These are phyloP conservation scores for Filosporella fistucella DNA, from an alignment of 495 filamentous ascomycete species.

Conservation along the genomic window DNA sequence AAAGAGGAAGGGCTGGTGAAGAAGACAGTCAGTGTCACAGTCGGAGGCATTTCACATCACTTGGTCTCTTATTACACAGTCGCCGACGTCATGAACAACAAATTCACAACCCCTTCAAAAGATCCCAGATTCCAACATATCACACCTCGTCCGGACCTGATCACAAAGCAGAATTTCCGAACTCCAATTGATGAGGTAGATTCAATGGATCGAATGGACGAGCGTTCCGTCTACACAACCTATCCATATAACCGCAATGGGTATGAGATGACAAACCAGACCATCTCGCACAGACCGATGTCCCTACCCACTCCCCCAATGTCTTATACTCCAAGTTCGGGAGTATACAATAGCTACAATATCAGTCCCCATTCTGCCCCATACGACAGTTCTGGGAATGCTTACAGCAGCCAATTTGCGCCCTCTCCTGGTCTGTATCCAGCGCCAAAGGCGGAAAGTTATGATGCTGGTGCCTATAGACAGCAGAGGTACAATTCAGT, in stretches of 20 bases:
- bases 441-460: slow-evolving; percentile 14
- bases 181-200: slow-evolving; percentile 57
- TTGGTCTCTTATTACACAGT: slow-evolving; percentile 86
- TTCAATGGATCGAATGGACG: slow-evolving; percentile 34
- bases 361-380: slow-evolving; percentile 2
- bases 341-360: slow-evolving; percentile 12
- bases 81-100: slow-evolving; percentile 62
- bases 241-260: slow-evolving; percentile 16
- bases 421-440: slow-evolving; percentile 14
- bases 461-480: slow-evolving; percentile 16
- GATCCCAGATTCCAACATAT: slow-evolving; percentile 51
- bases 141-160: slow-evolving; percentile 51
- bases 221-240: slow-evolving; percentile 23
- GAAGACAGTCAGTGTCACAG: slow-evolving; percentile 81
- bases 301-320: slow-evolving; percentile 20
- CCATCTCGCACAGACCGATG: slow-evolving; percentile 18
- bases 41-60: slow-evolving; percentile 67
- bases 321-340: slow-evolving; percentile 8
- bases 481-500: slow-evolving; percentile 17
- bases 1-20: slow-evolving; percentile 81
- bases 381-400: slow-evolving; percentile 10
- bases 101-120: slow-evolving; percentile 57
- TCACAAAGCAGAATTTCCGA: slow-evolving; percentile 66
- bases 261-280: slow-evolving; percentile 23
- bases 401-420: slow-evolving; percentile 13